Evolutionary conservation across 768 basidiomycete species (phyloP), one percentile per base, ranked within the genome.

Genomic region (Amanita rimosa): DNA sequence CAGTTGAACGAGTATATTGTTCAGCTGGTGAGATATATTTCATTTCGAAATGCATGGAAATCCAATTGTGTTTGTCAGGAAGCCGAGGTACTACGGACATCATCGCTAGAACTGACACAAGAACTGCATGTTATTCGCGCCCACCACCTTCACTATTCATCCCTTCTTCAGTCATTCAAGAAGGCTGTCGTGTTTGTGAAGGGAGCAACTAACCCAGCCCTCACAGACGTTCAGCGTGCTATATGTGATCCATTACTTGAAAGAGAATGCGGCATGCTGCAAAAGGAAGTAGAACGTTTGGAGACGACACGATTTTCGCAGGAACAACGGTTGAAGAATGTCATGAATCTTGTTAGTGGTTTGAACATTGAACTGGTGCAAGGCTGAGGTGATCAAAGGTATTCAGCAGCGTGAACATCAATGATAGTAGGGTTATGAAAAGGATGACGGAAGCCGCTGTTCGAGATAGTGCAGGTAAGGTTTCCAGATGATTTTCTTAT

Each of bases 101-200:
- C 62, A 8, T 64, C 72, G 41, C 66, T 69, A 58, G 56, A 54
- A n/a, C 67, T 77, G 17, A 79, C 79, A 2, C 72, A 65, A 13
- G 70, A 76, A 44, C 64, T 82, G 36, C 78, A 83, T 52, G 64
- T 75, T 52, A 67, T 83, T 50, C 76, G 75, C 33, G 80, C 79
- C 0, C 78, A 81, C 52, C 70, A 75, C 27, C 66, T 83, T 3
- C 75, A 78, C 59, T 79, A 81, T 58, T 63, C 67, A 6, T 71
- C 73, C 7, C 68, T 83, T 13, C 65, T 82, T 4, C 66, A 72
- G 13, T 75, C 80, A 51, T 79, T 80, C 53, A 58, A 57, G 6
- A 75, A 79, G 54, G 67, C 75, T 2, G 70, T 81, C 33, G 14
- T 53, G 1, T 83, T 83, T 51, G 63, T 82, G 14, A 54, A 56